phyloP scores from a whole-genome alignment of 2,329 filamentous ascomycete genomes.

The Fusarium beomiforme region DNA sequence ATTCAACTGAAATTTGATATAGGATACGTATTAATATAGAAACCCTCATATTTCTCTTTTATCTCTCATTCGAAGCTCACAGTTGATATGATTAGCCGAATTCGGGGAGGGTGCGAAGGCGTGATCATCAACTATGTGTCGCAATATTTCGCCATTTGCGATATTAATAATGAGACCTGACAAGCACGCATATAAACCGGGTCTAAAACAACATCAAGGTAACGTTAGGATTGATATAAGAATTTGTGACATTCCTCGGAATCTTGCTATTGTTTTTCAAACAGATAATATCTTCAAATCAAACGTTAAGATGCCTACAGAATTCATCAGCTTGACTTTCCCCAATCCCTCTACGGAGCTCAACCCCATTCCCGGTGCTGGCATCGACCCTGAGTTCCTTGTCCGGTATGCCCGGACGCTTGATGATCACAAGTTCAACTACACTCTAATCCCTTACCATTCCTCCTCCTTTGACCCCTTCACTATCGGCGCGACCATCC shows the following conservation, averaged over 20 bases:
- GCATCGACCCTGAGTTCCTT: conserved; percentile 65
- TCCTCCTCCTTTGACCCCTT: conserved; percentile 57
- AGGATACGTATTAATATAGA: neutral
- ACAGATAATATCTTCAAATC: neutral
- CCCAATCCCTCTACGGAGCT: conserved; percentile 67
- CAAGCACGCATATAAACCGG: conserved; percentile 2
- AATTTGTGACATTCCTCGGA: neutral
- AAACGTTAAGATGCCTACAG: conserved; percentile 49
- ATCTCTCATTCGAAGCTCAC: neutral
- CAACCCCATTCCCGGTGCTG: conserved; percentile 60
- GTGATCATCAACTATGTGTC: conserved; percentile 39
- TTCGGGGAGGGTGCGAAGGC: conserved; percentile 39
- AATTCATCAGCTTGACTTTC: conserved; percentile 69
- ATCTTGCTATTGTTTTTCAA: neutral
- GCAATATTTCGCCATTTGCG: conserved; percentile 42
- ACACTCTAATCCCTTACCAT: conserved; percentile 69
- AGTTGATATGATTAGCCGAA: conserved; percentile 30
- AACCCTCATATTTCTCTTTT: neutral
- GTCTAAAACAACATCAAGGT: neutral
- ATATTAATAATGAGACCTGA: conserved; percentile 38
- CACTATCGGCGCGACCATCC: conserved; percentile 68
- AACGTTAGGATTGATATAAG: neutral
- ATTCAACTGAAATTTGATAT: too few species aligned
- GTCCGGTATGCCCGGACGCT: conserved; percentile 65
- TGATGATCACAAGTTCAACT: conserved; percentile 70